Evolutionary conservation across 2,329 filamentous ascomycete species (phyloP).

Genomic region (Colletotrichum musicola): DNA sequence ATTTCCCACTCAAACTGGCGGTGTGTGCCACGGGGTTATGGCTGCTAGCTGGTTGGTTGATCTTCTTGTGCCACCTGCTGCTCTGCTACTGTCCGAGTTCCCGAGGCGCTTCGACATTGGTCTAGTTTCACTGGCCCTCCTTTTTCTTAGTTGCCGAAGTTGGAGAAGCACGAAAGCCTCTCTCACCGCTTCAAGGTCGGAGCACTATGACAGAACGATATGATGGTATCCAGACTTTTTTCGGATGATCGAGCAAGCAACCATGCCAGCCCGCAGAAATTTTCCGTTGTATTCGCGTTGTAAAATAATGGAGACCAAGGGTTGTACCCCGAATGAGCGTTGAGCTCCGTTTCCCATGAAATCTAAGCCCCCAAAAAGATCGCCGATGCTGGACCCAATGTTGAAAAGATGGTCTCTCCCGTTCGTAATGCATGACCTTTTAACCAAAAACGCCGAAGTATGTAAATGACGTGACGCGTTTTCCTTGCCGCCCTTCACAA

Average conservation of each 20-base stretch:
- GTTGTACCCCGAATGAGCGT: constrained; percentile 34
- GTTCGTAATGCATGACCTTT: constrained; percentile 32
- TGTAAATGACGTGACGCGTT: neutral
- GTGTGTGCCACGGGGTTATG: too few relatives aligned
- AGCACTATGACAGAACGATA: constrained; percentile 6
- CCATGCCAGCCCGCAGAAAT: constrained; percentile 1
- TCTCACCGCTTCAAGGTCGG: constrained; percentile 16
- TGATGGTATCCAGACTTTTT: constrained; percentile 6
- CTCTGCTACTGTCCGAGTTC: neutral
- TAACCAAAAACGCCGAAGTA: constrained; percentile 29
- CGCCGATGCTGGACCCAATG: constrained; percentile 40
- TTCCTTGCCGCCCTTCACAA: neutral
- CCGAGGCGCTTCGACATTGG: neutral
- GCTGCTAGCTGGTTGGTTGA: too few relatives aligned
- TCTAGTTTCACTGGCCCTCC: constrained; percentile 3
- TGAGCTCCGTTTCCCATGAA: constrained; percentile 38
- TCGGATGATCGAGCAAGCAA: neutral
- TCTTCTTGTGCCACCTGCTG: too few relatives aligned
- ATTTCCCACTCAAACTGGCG: neutral
- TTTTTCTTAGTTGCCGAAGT: neutral
- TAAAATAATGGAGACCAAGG: constrained; percentile 2
- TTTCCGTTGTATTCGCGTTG: constrained; percentile 22
- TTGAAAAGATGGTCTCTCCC: constrained; percentile 40
- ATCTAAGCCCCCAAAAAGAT: constrained; percentile 25
- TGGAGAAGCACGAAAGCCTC: constrained; percentile 10